Evolutionary conservation across 192 early-diverging fungal genomes (phyloP), one percentile per base, ranked within the genome.

Genomic region (Gigaspora rosea): DNA sequence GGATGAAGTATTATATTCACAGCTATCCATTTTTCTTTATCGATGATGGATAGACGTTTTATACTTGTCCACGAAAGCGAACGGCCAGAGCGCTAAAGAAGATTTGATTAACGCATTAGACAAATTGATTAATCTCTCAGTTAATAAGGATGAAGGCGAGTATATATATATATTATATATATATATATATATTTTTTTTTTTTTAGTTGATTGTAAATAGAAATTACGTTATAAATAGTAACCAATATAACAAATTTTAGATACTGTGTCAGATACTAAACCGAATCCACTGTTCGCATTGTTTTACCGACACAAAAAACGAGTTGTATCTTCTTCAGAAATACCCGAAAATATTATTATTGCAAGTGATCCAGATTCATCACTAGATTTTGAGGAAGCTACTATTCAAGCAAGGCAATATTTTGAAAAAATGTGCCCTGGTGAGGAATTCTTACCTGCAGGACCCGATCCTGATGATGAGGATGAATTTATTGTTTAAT

Each of bases 371-470:
- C 79, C 88, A 62, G 78, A 82, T 62, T 71, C 36, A 8, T 74
- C 79, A 10, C 13, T 89, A 20, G 85, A 86, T 63, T 86, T 87
- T 73, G 85, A 85, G 48, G 63, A 61, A 15, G 86, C 88, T 32
- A 78, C 80, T 4, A 64, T 73, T 33, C 81, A 89, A 76, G 88
- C 88, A n/a, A 63, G 73, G 11, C 73, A 67, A 27, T 71, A 79
- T 15, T 88, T 88, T 78, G 69, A 82, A 35, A 68, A 59, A 22
- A 76, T 84, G 52, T 79, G 72, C 52, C 77, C 80, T 47, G 76
- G 79, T 35, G 79, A 81, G 2, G 85, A 85, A 59, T 88, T 88
- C 58, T 80, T 88, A 80, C 85, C 87, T 20, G 68, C 81, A 35
- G 79, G 76, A 1, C 83, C 83, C 2, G 83, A 84, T 10, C 83